phyloP scores from a whole-genome alignment of 257 asterid genomes.

The Solanum paucissectum region DNA sequence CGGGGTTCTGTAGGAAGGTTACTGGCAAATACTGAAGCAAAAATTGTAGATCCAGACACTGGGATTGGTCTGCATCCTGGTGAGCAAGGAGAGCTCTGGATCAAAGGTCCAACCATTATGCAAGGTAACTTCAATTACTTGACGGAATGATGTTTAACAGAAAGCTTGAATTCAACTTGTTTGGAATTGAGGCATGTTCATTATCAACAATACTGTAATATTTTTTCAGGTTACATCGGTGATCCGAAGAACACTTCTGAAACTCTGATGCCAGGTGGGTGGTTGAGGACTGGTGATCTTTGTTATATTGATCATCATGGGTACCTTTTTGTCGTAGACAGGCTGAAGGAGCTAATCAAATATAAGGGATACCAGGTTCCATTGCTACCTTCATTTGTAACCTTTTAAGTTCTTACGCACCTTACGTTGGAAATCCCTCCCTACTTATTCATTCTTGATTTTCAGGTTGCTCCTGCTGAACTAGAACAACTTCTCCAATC shows the following conservation, averaged over 20 bases:
- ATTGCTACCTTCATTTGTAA: not conserved
- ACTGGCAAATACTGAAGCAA: conserved; percentile 22
- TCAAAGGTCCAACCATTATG: conserved; percentile 46
- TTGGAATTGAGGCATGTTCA: not conserved
- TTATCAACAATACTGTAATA: not conserved
- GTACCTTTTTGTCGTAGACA: conserved; percentile 35
- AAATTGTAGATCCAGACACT: conserved; percentile 37
- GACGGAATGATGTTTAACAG: not conserved
- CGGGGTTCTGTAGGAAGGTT: conserved; percentile 45
- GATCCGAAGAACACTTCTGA: conserved; percentile 32
- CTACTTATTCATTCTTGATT: not conserved
- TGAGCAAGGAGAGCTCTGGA: conserved; percentile 54
- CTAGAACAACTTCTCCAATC: conserved; percentile 42
- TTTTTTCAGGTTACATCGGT: conserved; percentile 28
- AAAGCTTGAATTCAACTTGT: not conserved
- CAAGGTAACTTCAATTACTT: conserved; percentile 23
- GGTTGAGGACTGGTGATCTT: conserved; percentile 51
- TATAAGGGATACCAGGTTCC: conserved; percentile 54
- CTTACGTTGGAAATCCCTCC: not conserved
- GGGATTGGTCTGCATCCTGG: conserved; percentile 37
- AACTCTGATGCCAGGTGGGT: conserved; percentile 17
- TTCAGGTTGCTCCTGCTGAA: conserved; percentile 53
- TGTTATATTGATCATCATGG: conserved; percentile 40
- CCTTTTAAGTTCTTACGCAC: not conserved
- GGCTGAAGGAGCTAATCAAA: conserved; percentile 48